Base-by-base conservation (phyloP, 768 basidiomycete genomes). In the Pleurotus ostreatus region DNA sequence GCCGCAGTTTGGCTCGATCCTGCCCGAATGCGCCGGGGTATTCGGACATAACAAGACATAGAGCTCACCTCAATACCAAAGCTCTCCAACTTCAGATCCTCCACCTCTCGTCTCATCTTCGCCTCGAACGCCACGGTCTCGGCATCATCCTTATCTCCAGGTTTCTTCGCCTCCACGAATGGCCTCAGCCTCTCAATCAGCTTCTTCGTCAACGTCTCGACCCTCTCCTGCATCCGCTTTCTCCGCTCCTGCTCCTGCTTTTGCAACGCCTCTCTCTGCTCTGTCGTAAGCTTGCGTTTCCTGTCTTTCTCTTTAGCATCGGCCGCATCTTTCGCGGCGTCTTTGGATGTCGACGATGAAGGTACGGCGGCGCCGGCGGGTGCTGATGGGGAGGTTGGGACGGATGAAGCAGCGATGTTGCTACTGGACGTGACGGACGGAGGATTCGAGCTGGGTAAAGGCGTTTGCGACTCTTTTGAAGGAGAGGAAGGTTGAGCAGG, bases 21-120 rank as follows among this genome's bases (percentile, higher is more conserved):
- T 34, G 11, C 30, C 30, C 30, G 30, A 34, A 34, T 34, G 30
- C 30, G 11, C 30, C 30, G 30, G 30, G 30, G 1, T 34, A 34
- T 16, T 8, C 13, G 4, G 11, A 2, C 13, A 26, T 25, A 22
- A 25, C 46, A 47, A 25, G 22, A 55, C 9, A 46, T 5, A 47
- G 41, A 68, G 41, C 81, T 26, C 62, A 92, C 88, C 84, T 98
- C 96, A 20, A 98, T 86, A 47, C 97, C 97, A 70, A 99, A 99
- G 62, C 92, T 94, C 76, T 99, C 96, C 53, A 98, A 72, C 75
- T 98, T 98, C 63, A 99, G 68, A 73, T 99, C 97, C 55, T 96
- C 94, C 1, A 91, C 92, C 70, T 99, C 97, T 25, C 81, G 74
- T 64, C 71, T 78, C 68, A 96, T 90, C 69, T 78, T 84, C 52